Evolutionary conservation across 164 flowering plant genomes (phyloP), one percentile per base, ranked within the genome.

Genomic region (Protea cynaroides): DNA sequence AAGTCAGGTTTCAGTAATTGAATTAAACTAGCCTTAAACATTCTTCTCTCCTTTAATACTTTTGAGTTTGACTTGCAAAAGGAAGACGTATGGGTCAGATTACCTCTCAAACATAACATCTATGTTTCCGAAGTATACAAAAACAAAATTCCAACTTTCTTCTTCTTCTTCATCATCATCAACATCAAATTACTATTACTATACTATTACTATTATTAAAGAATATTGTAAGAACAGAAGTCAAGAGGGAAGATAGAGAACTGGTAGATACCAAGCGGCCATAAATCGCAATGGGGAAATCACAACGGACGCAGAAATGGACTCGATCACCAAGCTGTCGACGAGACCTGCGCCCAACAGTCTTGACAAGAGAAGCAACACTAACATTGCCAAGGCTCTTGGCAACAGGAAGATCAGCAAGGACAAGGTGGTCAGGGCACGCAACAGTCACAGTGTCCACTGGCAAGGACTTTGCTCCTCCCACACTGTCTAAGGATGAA

Each of bases 291-390:
- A 95, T 86, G 10, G 97, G 99, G 58, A 86, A 90, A 78, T 95
- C 99, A 58, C 99, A 95, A n/a, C 88, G 87, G 55, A 95, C 97
- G 59, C 99, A 95, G 59, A 92, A 92, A 67, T 95, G 97, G 37
- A 90, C 90, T 14, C 99, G 77, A 67, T 95, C 96, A 9, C 96
- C 97, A 53, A 86, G 87, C 72, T 80, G 92, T 44, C 97, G 90
- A 7, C 97, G 87, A n/a, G 97, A 86, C 72, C 87, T 75, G 13
- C 97, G 88, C 10, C 97, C 99, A 7, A 90, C 80, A 67, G 76
- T 79, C 85, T 89, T 95, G 65, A 83, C 78, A n/a, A 71, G 60
- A 9, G 96, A 70, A 59, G 86, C 72, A 38, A 87, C 61, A 59
- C 75, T 74, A 4, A 73, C 74, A 7, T 76, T 69, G 43, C 97